Conservation (phyloP, 2,329 filamentous ascomycete species). For the Phaeomoniella chlamydospora region DNA sequence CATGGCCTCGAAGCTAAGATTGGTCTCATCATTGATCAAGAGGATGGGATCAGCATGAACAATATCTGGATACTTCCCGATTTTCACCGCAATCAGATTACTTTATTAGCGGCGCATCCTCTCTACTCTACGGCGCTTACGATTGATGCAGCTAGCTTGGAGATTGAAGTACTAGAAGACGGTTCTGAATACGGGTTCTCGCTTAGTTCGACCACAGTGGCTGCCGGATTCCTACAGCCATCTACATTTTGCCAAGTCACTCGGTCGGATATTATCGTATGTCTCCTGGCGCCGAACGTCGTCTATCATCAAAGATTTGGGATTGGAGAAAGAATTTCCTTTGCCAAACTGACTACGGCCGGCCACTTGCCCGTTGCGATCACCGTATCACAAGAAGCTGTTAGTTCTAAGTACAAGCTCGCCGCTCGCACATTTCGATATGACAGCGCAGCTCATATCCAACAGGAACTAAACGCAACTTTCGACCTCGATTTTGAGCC, state of each 20-base stretch:
- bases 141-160: conserved; percentile 21
- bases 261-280: conserved; percentile 4
- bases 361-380: no score
- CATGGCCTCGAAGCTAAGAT: conserved; percentile 57
- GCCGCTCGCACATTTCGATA: no score
- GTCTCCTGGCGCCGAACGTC: conserved; percentile 1
- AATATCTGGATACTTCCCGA: conserved; percentile 29
- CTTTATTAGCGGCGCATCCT: conserved; percentile 26
- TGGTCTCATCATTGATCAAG: conserved; percentile 27
- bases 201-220: conserved; percentile 26
- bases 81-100: conserved; percentile 16
- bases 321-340: no score
- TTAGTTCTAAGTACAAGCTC: no score
- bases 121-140: conserved; percentile 22
- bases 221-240: conserved; percentile 21
- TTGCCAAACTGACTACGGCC: no score
- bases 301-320: no score
- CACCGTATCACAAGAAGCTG: no score
- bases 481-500: neutral
- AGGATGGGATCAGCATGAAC: conserved; percentile 23
- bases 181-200: conserved; percentile 22
- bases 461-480: no score
- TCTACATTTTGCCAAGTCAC: conserved; percentile 28
- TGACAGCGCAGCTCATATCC: no score
- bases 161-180: conserved; percentile 23